phyloP scores from a whole-genome alignment of 2,329 filamentous ascomycete species.

The Fusarium continuum region DNA sequence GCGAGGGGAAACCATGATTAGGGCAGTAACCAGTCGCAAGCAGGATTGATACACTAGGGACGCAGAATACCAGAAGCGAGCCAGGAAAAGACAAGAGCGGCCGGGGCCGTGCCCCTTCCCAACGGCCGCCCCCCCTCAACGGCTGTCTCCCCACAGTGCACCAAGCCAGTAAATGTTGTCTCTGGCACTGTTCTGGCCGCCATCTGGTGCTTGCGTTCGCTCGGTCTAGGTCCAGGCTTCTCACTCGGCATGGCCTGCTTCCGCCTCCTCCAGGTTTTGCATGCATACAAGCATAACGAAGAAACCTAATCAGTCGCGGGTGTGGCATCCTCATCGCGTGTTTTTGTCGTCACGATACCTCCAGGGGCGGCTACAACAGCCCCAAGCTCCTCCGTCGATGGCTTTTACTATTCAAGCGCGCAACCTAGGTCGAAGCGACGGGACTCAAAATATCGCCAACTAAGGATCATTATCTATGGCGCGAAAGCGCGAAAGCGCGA shows the following conservation, averaged over 20 bases:
- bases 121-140: slow-evolving; percentile 44
- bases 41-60: slow-evolving; percentile 29
- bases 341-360: slow-evolving; percentile 42
- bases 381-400: slow-evolving; percentile 19
- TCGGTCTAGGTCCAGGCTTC: slow-evolving; percentile 29
- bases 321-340: slow-evolving; percentile 41
- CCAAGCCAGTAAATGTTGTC: slow-evolving; percentile 13
- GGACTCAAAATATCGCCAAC: slow-evolving; percentile 19
- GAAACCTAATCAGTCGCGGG: slow-evolving; percentile 43
- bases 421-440: slow-evolving; percentile 22
- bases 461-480: slow-evolving; percentile 25
- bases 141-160: slow-evolving; percentile 37
- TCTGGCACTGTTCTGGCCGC: slow-evolving; percentile 22
- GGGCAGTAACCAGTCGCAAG: slow-evolving; percentile 22
- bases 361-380: slow-evolving; percentile 24
- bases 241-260: slow-evolving; percentile 6
- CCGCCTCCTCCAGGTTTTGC: slow-evolving; percentile 41
- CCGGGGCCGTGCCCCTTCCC: slow-evolving; percentile 43
- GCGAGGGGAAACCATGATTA: slow-evolving; percentile 20
- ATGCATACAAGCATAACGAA: slow-evolving; percentile 39
- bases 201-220: slow-evolving; percentile 20
- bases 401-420: slow-evolving; percentile 16
- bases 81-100: slow-evolving; percentile 40
- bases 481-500: slow-evolving; percentile 30
- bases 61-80: slow-evolving; percentile 29